Percentiles rank a stretch among this genome's conserved stretches.
These are phyloP conservation scores for Monosporascus sp. DNA, from an alignment of 2,329 filamentous ascomycete genomes.

Conservation along the genomic window DNA sequence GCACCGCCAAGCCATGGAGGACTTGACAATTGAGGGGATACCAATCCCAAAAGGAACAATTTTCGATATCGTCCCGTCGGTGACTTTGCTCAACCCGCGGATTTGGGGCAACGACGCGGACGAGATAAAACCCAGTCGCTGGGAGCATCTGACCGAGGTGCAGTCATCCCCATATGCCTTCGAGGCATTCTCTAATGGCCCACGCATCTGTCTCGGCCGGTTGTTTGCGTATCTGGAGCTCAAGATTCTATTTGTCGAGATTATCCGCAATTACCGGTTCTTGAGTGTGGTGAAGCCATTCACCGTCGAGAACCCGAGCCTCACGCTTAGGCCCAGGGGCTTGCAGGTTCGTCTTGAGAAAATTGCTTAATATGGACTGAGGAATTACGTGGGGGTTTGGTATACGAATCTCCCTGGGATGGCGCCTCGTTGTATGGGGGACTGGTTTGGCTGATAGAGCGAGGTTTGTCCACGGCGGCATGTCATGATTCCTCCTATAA, in stretches of 20 bases:
- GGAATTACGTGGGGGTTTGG: too few species aligned
- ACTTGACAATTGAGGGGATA: slow-evolving; percentile 27
- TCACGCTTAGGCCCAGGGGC: slow-evolving; percentile 5
- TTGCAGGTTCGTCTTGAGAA: slow-evolving; percentile 3
- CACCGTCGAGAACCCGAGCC: slow-evolving; percentile 1
- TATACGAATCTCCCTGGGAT: too few species aligned
- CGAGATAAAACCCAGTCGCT: slow-evolving; percentile 33
- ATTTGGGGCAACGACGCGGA: slow-evolving; percentile 34
- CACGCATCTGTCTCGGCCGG: slow-evolving; percentile 3
- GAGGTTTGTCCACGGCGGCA: too few species aligned
- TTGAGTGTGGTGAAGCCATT: slow-evolving; percentile 1
- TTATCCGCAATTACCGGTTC: slow-evolving; percentile 6
- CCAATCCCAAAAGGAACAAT: slow-evolving; percentile 30
- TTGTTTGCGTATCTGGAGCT: slow-evolving; percentile 10
- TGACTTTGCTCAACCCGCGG: slow-evolving; percentile 27
- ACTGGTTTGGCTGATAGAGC: too few species aligned
- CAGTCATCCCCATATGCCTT: slow-evolving; percentile 24
- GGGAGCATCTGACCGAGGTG: slow-evolving; percentile 21
- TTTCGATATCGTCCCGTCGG: slow-evolving; percentile 28
- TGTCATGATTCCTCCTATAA: too few species aligned
- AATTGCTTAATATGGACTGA: not conserved
- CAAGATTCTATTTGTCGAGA: slow-evolving; percentile 8
- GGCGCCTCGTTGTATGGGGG: too few species aligned
- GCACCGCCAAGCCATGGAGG: slow-evolving; percentile 22
- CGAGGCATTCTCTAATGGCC: slow-evolving; percentile 17